Conservation (phyloP, 768 basidiomycete species). For the Thelephora aurantiotincta region DNA sequence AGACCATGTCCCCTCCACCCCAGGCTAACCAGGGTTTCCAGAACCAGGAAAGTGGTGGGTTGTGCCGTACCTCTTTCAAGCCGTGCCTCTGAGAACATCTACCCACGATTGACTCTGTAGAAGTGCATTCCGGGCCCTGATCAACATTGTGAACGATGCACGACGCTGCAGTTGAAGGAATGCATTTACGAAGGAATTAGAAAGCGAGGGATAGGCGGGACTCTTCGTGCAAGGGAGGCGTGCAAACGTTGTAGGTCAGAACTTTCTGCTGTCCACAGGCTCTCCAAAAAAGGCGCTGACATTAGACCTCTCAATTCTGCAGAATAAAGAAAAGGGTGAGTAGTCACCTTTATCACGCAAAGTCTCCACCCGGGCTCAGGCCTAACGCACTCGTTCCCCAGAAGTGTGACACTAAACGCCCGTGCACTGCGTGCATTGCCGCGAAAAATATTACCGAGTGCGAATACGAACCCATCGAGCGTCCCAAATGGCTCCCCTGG, state of each 20-base stretch:
- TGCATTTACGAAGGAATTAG: neutral
- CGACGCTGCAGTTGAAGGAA: neutral
- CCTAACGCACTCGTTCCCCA: neutral
- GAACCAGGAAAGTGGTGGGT: neutral
- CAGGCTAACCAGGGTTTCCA: neutral
- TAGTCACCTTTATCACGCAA: neutral
- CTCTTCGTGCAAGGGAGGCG: neutral
- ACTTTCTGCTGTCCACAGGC: neutral
- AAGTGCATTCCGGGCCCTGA: neutral
- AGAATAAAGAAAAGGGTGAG: neutral
- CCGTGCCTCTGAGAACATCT: neutral
- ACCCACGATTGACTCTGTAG: neutral
- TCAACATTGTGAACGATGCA: neutral
- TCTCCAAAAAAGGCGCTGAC: neutral
- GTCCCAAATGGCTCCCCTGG: neutral
- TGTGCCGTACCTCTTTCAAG: neutral
- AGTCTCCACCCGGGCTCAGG: neutral
- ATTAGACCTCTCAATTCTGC: neutral
- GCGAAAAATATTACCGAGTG: neutral
- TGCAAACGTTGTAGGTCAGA: neutral
- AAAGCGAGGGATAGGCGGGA: neutral
- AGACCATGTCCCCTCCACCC: neutral
- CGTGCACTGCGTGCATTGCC: neutral
- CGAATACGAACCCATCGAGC: neutral
- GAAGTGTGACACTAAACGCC: neutral